phyloP scores from a whole-genome alignment of 495 filamentous ascomycete genomes.

The Chaetomium tenue region DNA sequence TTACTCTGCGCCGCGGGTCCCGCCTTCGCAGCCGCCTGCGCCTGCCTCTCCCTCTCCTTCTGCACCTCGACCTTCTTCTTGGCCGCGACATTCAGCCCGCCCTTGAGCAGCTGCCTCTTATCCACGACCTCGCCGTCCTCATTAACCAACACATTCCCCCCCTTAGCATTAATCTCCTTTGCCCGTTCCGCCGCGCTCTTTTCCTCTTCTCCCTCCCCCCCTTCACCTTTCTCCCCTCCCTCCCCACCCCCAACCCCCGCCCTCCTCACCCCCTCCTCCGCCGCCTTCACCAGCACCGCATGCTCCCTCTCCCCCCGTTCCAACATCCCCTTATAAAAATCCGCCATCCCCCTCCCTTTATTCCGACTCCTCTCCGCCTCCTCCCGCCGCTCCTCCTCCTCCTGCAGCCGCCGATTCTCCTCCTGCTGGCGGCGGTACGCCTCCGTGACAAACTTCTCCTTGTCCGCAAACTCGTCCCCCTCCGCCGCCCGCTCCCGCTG shows the following conservation, averaged over 20 bases:
- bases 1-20: slow-evolving; percentile 34
- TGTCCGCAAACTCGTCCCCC: slow-evolving; percentile 90
- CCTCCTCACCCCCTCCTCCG: slow-evolving; percentile 55
- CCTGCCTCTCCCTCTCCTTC: slow-evolving; percentile 38
- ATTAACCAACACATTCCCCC: slow-evolving; percentile 71
- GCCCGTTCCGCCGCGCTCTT: slow-evolving; percentile 72
- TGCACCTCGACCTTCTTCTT: slow-evolving; percentile 49
- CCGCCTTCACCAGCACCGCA: slow-evolving; percentile 62
- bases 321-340: slow-evolving; percentile 82
- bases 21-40: slow-evolving; percentile 34
- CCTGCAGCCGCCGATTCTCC: slow-evolving; percentile 73
- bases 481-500: slow-evolving; percentile 87
- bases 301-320: slow-evolving; percentile 75
- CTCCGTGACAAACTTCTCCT: slow-evolving; percentile 95
- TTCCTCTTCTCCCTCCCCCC: slow-evolving; percentile 42
- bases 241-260: slow-evolving; percentile 29
- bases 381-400: slow-evolving; percentile 72
- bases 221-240: too few species aligned
- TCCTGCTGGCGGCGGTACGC: slow-evolving; percentile 93
- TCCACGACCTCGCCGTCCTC: slow-evolving; percentile 94
- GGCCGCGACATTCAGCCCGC: slow-evolving; percentile 78
- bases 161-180: slow-evolving; percentile 67
- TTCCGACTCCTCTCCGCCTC: slow-evolving; percentile 65
- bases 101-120: slow-evolving; percentile 83
- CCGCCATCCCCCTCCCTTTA: slow-evolving; percentile 73